Base-by-base conservation (phyloP, 1,284 basidiomycete genomes). In the Cutaneotrichosporon curvatum region DNA sequence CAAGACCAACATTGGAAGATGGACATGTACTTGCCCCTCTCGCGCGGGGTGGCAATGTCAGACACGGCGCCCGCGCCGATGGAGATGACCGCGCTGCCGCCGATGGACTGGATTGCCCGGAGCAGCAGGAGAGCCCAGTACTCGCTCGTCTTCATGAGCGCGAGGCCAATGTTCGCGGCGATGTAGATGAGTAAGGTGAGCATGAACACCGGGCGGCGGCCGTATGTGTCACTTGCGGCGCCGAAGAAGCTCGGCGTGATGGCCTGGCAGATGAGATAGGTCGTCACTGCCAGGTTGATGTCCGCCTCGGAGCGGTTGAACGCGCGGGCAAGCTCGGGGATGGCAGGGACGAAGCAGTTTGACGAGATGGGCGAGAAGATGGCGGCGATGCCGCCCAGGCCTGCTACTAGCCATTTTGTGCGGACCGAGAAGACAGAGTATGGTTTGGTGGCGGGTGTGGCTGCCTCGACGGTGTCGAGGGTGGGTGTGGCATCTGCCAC, bases 261-360 rank as follows among this genome's bases (percentile, higher is more conserved):
- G 8, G 68, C 70, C 52, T 72, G 69, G 40, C 67, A 68, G 15
- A 69, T 48, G 11, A 72, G 60, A 42, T 70, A 72, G 22, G 70
- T 45, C 0, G 71, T 71, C 11, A 73, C 62, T 1, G 64, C 65
- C n/a, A 71, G 56, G 9, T 63, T 62, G 40, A 73, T 68, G 21
- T 62, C 56, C 39, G 62, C 57, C 40, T 63, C 60, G 9, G 56
- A 47, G 11, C 51, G 47, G 40, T 53, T 16, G 49, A 73, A 71
- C 4, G 55, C 63, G 2, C 31, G 31, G 0, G 68, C 56, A 0
- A 73, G 47, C 4, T 56, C 50, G 0, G 71, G 71, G 36, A 55
- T 51, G 5, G 47, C 33, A 1, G 53, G 53, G 4, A 51, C 53
- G 22, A 48, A 55, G 42, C 51, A 51, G 45, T 55, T 55, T 9